These are phyloP conservation scores for Canavalia ensiformis DNA, from an alignment of 306 rosid genomes.

Conservation along the genomic window DNA sequence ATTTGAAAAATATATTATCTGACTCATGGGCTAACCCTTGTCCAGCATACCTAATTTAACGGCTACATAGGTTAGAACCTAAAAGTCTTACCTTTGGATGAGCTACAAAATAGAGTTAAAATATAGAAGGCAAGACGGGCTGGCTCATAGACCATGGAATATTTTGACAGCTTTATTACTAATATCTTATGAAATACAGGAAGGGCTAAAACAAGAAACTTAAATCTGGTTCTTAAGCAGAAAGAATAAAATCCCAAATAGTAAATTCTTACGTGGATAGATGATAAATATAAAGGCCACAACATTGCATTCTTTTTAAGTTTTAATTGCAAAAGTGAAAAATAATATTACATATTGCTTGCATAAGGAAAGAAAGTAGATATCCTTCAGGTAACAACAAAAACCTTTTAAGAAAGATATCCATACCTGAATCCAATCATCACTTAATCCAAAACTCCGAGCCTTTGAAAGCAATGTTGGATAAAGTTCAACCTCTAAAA, in stretches of 20 bases:
- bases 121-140: too few relatives aligned
- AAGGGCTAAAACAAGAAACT: constrained; percentile 29
- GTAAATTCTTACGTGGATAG: constrained; percentile 10
- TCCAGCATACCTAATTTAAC: too few relatives aligned
- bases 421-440: constrained; percentile 87
- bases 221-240: background rate
- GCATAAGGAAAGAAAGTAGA: constrained; percentile 25
- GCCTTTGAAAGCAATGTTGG: constrained; percentile 97
- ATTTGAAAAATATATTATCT: too few relatives aligned
- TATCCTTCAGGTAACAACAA: constrained; percentile 14
- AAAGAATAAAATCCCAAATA: constrained; percentile 14
- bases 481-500: constrained; percentile 94
- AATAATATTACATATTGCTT: constrained; percentile 19
- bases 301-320: background rate
- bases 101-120: too few relatives aligned
- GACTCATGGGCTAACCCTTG: too few relatives aligned
- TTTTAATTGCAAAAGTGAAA: background rate
- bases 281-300: background rate
- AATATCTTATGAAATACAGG: constrained; percentile 1
- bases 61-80: too few relatives aligned
- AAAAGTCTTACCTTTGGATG: too few relatives aligned
- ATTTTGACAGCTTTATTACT: background rate
- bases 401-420: constrained; percentile 41
- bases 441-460: constrained; percentile 89
- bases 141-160: too few relatives aligned